phyloP scores from a whole-genome alignment of 768 basidiomycete species.

The Galerina marginata region DNA sequence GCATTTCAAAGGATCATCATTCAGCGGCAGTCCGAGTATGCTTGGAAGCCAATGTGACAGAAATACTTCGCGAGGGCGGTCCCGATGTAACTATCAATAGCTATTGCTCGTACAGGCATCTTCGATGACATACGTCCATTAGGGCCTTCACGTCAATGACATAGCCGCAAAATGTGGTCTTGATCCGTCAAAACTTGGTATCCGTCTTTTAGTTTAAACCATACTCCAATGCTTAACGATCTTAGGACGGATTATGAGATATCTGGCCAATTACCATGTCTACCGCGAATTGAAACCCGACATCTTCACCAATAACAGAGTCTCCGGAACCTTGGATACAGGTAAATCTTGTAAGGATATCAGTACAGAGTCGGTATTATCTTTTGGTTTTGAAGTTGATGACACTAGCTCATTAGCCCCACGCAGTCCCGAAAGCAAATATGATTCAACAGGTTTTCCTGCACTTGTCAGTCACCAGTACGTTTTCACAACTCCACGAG shows the following conservation, averaged over 20 bases:
- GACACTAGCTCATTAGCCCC: constrained; percentile 9
- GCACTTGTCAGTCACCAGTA: constrained; percentile 5
- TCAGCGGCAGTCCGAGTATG: constrained; percentile 36
- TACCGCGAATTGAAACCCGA: constrained; percentile 42
- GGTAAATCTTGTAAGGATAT: constrained; percentile 33
- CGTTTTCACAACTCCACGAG: background rate
- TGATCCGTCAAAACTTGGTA: constrained; percentile 40
- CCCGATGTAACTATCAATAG: constrained; percentile 27
- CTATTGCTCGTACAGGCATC: background rate
- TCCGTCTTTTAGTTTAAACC: background rate
- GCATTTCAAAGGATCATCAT: constrained; percentile 26
- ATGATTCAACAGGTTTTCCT: background rate
- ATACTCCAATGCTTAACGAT: background rate
- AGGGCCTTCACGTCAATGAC: constrained; percentile 40
- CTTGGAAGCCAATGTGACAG: constrained; percentile 40
- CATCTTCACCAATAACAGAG: constrained; percentile 44
- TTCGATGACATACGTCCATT: background rate
- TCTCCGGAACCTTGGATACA: constrained; percentile 41
- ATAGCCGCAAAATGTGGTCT: constrained; percentile 36
- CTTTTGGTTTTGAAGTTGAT: background rate
- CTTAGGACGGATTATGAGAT: constrained; percentile 42
- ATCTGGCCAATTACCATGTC: constrained; percentile 43
- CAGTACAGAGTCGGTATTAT: constrained; percentile 27
- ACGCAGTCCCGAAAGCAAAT: constrained; percentile 29
- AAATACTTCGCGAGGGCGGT: constrained; percentile 47